Percentiles rank a stretch among this genome's conserved stretches.
Evolutionary conservation across 495 filamentous ascomycete species (phyloP).

Genomic region (Chlorociboria aeruginascens): DNA sequence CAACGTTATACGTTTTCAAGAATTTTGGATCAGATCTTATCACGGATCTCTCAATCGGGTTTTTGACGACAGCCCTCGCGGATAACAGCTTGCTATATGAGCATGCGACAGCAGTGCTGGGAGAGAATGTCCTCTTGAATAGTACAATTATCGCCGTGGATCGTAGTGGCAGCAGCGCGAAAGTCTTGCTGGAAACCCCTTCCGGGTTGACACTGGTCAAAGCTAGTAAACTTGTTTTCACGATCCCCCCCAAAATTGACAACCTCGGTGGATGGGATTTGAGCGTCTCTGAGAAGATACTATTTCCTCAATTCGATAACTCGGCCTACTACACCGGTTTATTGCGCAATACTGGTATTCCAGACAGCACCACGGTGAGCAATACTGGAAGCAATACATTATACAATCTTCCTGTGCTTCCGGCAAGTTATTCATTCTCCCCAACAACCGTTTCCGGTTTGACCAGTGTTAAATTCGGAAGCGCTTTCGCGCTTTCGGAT

Average conservation of each 20-base stretch:
- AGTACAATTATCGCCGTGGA: conserved; percentile 21
- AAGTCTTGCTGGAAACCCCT: conserved; percentile 25
- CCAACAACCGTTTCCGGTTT: background rate
- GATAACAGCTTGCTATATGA: conserved; percentile 33
- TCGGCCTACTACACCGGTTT: conserved; percentile 34
- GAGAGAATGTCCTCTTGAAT: conserved; percentile 1
- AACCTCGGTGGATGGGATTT: conserved; percentile 29
- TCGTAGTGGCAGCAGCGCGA: conserved; percentile 17
- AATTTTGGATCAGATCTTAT: conserved; percentile 13
- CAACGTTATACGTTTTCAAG: conserved; percentile 22
- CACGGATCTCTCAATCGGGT: conserved; percentile 11
- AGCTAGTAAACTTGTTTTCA: conserved; percentile 33
- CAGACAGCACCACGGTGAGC: conserved; percentile 8
- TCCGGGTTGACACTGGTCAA: conserved; percentile 25
- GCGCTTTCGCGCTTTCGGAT: background rate
- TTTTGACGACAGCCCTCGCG: conserved; percentile 22
- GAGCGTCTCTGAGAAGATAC: conserved; percentile 17
- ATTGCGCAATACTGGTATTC: conserved; percentile 26
- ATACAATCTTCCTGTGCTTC: conserved; percentile 9
- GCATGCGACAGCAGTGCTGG: conserved; percentile 21
- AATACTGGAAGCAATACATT: conserved; percentile 23
- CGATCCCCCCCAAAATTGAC: conserved; percentile 27
- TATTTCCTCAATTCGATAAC: conserved; percentile 30
- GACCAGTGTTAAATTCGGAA: background rate
- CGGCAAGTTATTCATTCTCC: background rate